These are phyloP conservation scores for Alternaria brassicicola DNA, from an alignment of 2,329 filamentous ascomycete genomes.

Conservation along the genomic window DNA sequence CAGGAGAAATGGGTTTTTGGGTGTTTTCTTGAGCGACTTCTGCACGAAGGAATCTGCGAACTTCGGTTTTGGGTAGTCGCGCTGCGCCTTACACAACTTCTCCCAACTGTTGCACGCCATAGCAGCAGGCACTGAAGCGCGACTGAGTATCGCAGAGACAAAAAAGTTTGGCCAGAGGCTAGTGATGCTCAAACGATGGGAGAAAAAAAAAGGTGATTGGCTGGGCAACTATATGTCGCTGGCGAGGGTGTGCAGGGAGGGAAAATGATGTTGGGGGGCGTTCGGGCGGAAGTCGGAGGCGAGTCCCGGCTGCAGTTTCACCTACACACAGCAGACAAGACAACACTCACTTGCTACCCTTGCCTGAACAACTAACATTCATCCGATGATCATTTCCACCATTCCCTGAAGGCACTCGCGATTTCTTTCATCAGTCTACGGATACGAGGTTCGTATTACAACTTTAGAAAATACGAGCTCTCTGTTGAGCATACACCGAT, in stretches of 20 bases:
- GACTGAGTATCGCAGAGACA: background rate
- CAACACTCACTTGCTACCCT: background rate
- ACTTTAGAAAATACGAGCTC: background rate
- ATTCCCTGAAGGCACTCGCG: background rate
- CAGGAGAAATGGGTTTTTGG: constrained; percentile 45
- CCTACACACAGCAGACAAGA: background rate
- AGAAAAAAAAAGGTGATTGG: constrained; percentile 10
- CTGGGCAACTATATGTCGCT: constrained; percentile 7
- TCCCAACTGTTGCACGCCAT: constrained; percentile 48
- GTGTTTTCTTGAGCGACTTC: constrained; percentile 45
- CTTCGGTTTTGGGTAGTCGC: constrained; percentile 44
- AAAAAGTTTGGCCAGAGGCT: background rate
- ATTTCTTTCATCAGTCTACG: background rate
- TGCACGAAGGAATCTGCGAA: constrained; percentile 41
- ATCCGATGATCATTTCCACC: too few species aligned
- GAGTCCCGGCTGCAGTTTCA: constrained; percentile 20
- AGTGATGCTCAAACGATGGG: constrained; percentile 4
- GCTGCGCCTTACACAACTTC: constrained; percentile 39
- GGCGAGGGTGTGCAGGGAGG: constrained; percentile 16
- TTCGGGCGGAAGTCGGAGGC: constrained; percentile 19
- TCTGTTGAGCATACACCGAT: background rate
- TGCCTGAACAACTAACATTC: background rate
- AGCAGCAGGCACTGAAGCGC: background rate
- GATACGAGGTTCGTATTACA: background rate
- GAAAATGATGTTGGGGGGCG: constrained; percentile 14